Evolutionary conservation across 2,329 filamentous ascomycete species (phyloP).

Genomic region (Leptographium lundbergii): DNA sequence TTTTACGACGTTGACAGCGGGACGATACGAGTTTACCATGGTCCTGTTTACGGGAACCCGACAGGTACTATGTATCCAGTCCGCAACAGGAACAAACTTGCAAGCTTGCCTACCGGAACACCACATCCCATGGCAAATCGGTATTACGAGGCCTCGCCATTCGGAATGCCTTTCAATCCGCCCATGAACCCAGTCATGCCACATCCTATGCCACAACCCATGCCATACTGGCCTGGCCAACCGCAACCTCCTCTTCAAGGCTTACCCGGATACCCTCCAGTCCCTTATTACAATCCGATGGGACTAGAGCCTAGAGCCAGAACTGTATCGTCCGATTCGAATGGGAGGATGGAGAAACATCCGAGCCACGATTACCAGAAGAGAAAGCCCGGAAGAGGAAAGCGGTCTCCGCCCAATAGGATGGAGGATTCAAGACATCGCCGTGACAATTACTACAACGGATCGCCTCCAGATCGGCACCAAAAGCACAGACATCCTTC

Average conservation of each 20-base stretch:
- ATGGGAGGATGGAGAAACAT: neutral
- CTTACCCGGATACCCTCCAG: neutral
- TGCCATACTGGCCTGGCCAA: slow-evolving; percentile 1
- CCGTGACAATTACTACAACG: neutral
- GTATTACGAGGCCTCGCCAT: slow-evolving; percentile 20
- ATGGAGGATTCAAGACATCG: neutral
- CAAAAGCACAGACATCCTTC: slow-evolving; percentile 26
- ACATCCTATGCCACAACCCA: neutral
- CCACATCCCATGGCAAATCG: slow-evolving; percentile 30
- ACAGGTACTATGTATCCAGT: slow-evolving; percentile 32
- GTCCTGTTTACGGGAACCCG: slow-evolving; percentile 40
- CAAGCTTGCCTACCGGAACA: slow-evolving; percentile 26
- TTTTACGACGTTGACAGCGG: slow-evolving; percentile 42
- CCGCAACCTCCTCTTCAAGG: neutral
- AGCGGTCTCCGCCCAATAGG: neutral
- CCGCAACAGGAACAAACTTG: slow-evolving; percentile 15
- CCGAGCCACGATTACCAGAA: neutral
- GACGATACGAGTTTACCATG: slow-evolving; percentile 44
- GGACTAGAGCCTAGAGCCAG: neutral
- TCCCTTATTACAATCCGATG: neutral
- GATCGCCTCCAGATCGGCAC: neutral
- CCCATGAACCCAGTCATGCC: neutral
- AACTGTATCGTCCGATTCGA: neutral
- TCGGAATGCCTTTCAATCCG: neutral
- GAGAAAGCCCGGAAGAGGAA: neutral